Base-by-base conservation (phyloP, 106 monocot species). In the Phalaenopsis equestris region DNA sequence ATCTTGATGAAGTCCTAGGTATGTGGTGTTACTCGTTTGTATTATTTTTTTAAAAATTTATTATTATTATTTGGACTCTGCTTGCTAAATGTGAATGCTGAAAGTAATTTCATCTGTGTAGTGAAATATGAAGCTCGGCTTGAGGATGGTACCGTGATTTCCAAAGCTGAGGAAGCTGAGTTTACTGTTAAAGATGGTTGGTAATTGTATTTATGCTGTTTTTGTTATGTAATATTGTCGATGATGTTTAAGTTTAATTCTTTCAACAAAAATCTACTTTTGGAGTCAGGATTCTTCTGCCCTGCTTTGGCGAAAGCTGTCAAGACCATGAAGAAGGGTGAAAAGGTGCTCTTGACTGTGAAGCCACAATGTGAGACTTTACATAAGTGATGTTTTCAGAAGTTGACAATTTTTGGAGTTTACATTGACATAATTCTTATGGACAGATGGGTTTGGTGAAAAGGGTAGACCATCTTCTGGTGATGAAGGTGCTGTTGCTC, bases 171-270 rank as follows among this genome's bases (percentile, higher is more conserved):
- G 7, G 95, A 85, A 73, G 87, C 84, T n/a, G 92, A 95, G 78
- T 95, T 95, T 81, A 89, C 92, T 41, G 92, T 95, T n/a, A 89
- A 88, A 89, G 90, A 95, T 84, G 95, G 95, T 95, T 77, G 87
- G 24, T 75, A 8, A 45, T 75, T 30, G 16, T 75, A 19, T 76
- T 18, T 76, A 4, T 4, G 30, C 0, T 24, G 1, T 11, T 46
- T 48, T 76, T 14, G 8, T 49, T 46, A 70, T 19, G 3, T 12
- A 70, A 70, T 70, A 38, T 15, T 70, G 36, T 21, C 14, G 70
- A 70, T 39, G 70, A 70, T 18, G 7, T 73, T 38, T 3, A 41
- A 3, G 19, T 24, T 72, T 56, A 41, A 2, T 21, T 78, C 19
- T 45, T 41, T 24, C 11, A 57, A 39, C 19, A 19, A 57, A 47